A percentile compares a stretch with the other conserved stretches of the same genome.
Conservation (phyloP, 2,329 filamentous ascomycete genomes). For the Cladophialophora chaetospira region DNA sequence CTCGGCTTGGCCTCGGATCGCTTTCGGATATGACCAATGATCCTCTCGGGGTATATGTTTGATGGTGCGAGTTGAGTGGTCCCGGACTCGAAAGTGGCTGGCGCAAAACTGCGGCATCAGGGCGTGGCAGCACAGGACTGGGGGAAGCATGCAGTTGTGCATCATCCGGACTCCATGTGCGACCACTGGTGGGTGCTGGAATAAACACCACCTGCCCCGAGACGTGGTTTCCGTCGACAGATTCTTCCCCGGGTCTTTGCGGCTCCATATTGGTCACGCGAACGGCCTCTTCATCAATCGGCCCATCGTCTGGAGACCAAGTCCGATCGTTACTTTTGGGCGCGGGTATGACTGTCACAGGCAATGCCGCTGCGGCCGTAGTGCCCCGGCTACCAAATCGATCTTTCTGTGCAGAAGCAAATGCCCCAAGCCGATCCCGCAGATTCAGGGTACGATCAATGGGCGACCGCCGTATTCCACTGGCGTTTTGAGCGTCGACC, state of each 20-base stretch:
- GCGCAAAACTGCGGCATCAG: background rate
- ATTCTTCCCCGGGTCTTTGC: background rate
- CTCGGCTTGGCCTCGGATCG: slow-evolving; percentile 6
- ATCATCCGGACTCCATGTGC: slow-evolving; percentile 57
- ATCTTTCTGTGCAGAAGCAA: slow-evolving; percentile 53
- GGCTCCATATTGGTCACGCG: background rate
- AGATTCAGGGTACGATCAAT: slow-evolving; percentile 40
- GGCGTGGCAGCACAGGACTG: background rate
- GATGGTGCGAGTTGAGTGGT: background rate
- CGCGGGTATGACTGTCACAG: slow-evolving; percentile 63
- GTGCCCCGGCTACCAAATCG: slow-evolving; percentile 44
- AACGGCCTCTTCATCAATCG: slow-evolving; percentile 5
- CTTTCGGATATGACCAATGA: slow-evolving; percentile 24
- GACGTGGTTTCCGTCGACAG: background rate
- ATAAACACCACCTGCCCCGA: slow-evolving; percentile 56
- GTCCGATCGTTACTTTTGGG: slow-evolving; percentile 56
- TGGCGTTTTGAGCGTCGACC: slow-evolving; percentile 56
- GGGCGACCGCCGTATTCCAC: slow-evolving; percentile 35
- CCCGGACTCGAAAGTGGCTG: background rate
- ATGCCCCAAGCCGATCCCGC: slow-evolving; percentile 49
- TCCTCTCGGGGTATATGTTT: slow-evolving; percentile 17
- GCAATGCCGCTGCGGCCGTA: slow-evolving; percentile 46
- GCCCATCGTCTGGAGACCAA: slow-evolving; percentile 53
- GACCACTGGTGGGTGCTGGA: slow-evolving; percentile 57
- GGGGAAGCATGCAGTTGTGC: slow-evolving; percentile 13